Base-by-base conservation (phyloP, 2,329 filamentous ascomycete species). In the Cladosporium oxysporum region DNA sequence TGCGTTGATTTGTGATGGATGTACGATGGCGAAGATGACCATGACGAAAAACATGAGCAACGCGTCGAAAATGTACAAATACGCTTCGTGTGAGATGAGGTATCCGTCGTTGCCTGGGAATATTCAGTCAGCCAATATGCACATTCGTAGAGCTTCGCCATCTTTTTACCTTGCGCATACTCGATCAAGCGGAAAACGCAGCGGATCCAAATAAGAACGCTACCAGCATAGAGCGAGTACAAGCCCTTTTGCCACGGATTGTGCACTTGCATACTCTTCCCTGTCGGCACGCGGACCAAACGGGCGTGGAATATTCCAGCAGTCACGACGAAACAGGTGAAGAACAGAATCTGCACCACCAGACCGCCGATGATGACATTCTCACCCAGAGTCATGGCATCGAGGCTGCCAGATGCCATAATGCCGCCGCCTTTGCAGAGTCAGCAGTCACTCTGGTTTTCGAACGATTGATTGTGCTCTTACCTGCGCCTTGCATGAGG, bases 311-410 rank as follows among this genome's bases (percentile, higher is more conserved):
- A 87, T 0, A 84, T 66, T 1, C 79, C 69, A 0, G 84, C 80
- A 2, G 81, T 80, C 5, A 81, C 65, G 41, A 85, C 74, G 70
- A 89, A 90, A 47, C 88, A 74, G 23, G 79, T 80, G 68, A 89
- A 88, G 66, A 85, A 81, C 52, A 85, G 41, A 26, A 89, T 79
- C 71, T 90, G 87, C n/a, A 88, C 73, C 35, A 84, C 72, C 2
- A 90, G 76, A 1, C 87, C 87, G 0, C 70, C 82, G 10, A 88
- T 74, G n/a, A 89, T 82, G 55, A 88, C 76, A n/a, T 82, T 80
- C 69, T 85, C 73, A 18, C 83, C 84, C 14, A 75, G 74, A 26
- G 79, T 72, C 18, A 69, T 74, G 21, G 53, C 67, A 52, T 58
- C 66, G 35, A 74, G 71, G 1, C 72, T 72, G 0, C 76, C 72